Evolutionary conservation across 306 rosid species (phyloP), one percentile per base, ranked within the genome.

Genomic region (Inga laurina): DNA sequence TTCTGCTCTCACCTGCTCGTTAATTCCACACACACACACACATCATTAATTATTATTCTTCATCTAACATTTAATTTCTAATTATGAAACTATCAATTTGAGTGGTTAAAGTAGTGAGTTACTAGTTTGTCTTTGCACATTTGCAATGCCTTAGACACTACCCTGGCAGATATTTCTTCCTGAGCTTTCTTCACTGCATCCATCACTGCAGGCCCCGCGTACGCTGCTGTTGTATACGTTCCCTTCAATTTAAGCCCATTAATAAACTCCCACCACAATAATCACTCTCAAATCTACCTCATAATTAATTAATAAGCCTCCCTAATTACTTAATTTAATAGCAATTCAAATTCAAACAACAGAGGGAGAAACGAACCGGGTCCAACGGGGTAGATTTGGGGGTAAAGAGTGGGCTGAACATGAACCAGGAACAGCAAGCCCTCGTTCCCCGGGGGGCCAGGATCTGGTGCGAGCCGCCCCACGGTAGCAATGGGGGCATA

Each of bases 141-240:
- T 77, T 88, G 59, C 69, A 85, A 66, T 10, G 93, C 94, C 24
- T 87, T 80, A 3, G 98, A 24, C 18, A 62, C 8, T 10, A 62
- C 30, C 35, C 37, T 51, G 9, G 93, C 84, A 7, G 94, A 79
- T 52, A 30, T 78, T 64, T 88, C 90, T 84, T 90, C 88, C n/a
- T 92, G 90, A 8, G 89, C 92, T 75, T 90, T 92, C 86, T 87
- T 87, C 84, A 90, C 90, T 0, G 97, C 90, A 2, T 92, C 97
- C 84, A 76, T 78, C 51, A 90, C 79, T 21, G 68, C 34, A 18
- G 86, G 35, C 43, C 93, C 44, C 1, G 93, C 78, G 83, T 91
- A 92, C 35, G 73, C 74, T 0, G 82, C 93, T 91, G 90, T 46
- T 57, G 41, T 37, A 39, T 39, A 6, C 8, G 43, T 56, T 56